Evolutionary conservation across 805 yeast genomes (phyloP).

Genomic region (Ascoidea tarda): DNA sequence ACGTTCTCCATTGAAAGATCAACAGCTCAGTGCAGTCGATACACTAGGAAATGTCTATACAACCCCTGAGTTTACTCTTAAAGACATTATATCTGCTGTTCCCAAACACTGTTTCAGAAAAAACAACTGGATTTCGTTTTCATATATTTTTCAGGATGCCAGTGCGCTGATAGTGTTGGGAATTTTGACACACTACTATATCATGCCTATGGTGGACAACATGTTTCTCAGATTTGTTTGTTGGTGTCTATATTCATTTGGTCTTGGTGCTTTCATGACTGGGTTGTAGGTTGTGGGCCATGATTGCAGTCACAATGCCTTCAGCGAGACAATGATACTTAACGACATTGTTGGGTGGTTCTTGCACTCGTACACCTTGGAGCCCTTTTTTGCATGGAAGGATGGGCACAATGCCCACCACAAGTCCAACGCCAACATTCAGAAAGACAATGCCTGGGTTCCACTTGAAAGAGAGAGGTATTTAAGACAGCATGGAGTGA

Average conservation of each 20-base stretch:
- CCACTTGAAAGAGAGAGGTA: constrained; percentile 37
- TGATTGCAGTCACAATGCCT: constrained; percentile 55
- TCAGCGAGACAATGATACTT: constrained; percentile 34
- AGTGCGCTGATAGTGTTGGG: neutral
- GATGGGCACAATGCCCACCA: constrained; percentile 46
- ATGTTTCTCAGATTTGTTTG: neutral
- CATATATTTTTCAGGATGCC: neutral
- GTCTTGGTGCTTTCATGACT: constrained; percentile 32
- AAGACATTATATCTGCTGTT: neutral
- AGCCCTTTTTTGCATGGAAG: constrained; percentile 52
- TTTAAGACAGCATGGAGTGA: constrained; percentile 19
- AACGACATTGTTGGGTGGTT: constrained; percentile 49
- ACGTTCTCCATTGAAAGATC: too few relatives aligned
- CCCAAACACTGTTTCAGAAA: neutral
- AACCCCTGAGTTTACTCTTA: neutral
- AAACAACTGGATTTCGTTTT: neutral
- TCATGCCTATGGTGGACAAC: neutral
- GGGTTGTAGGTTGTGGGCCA: constrained; percentile 54
- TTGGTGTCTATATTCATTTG: neutral
- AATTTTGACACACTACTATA: neutral
- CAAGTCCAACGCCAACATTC: constrained; percentile 46
- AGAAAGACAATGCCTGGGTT: constrained; percentile 44
- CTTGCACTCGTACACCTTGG: constrained; percentile 38
- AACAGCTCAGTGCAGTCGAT: neutral
- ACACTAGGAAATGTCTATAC: neutral